Percentiles rank a stretch among this genome's conserved stretches.
phyloP scores from a whole-genome alignment of 1,284 basidiomycete species.

The Lignosus rhinocerotis region DNA sequence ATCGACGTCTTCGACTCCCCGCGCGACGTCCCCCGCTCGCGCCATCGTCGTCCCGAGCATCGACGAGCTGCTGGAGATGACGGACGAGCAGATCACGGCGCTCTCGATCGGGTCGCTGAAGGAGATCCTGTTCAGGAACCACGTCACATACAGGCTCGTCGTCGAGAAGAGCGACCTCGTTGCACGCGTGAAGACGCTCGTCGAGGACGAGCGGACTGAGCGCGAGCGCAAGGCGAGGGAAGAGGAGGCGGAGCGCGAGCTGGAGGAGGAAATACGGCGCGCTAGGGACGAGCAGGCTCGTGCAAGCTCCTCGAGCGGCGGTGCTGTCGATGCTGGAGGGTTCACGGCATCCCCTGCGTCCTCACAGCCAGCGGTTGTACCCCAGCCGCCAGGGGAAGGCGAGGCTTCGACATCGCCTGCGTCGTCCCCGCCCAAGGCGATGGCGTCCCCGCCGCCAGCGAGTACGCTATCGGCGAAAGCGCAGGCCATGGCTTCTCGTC shows the following conservation, averaged over 20 bases:
- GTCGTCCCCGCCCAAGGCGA: conserved; percentile 13
- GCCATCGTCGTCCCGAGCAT: conserved; percentile 47
- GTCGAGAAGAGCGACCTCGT: conserved; percentile 79
- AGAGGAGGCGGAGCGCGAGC: conserved; percentile 47
- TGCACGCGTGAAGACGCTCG: conserved; percentile 59
- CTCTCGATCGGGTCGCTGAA: conserved; percentile 73
- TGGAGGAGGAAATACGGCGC: conserved; percentile 36
- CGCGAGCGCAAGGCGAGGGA: conserved; percentile 46
- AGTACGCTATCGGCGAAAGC: conserved; percentile 29
- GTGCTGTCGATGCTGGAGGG: neutral
- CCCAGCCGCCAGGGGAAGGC: neutral
- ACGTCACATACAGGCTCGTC: conserved; percentile 60
- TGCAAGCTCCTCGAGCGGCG: conserved; percentile 12
- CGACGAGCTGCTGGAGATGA: conserved; percentile 65
- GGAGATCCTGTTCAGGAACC: conserved; percentile 72
- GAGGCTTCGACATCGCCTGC: neutral
- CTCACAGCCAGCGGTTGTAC: neutral
- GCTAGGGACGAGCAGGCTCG: conserved; percentile 35
- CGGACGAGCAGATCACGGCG: conserved; percentile 51
- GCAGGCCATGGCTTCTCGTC: conserved; percentile 38
- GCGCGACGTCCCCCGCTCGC: conserved; percentile 26
- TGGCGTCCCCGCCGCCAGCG: conserved; percentile 29
- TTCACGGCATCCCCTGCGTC: neutral
- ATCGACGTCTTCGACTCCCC: conserved; percentile 33
- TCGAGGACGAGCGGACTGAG: conserved; percentile 67